Conservation (phyloP, 2,329 filamentous ascomycete genomes). For the Pseudogymnoascus sp. region DNA sequence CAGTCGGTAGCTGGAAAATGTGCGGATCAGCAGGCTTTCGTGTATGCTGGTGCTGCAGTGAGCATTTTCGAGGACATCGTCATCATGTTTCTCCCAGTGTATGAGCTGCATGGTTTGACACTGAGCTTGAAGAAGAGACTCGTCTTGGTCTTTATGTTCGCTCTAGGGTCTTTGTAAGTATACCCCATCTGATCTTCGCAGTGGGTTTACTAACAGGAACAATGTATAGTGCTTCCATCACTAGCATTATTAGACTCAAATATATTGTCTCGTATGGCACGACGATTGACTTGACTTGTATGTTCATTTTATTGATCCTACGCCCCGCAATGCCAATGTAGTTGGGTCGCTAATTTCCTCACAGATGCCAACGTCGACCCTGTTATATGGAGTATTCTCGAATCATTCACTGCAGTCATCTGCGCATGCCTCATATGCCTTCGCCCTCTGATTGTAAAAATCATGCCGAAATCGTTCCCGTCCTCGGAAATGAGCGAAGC, state of each 20-base stretch:
- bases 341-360: neutral
- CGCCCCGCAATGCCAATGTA: neutral
- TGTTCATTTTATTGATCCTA: constrained; percentile 2
- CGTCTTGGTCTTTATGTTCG: constrained; percentile 58
- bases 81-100: constrained; percentile 56
- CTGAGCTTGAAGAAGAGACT: constrained; percentile 56
- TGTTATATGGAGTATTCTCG: constrained; percentile 24
- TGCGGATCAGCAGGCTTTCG: constrained; percentile 54
- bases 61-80: constrained; percentile 62
- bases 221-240: constrained; percentile 19
- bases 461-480: constrained; percentile 13
- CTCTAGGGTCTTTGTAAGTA: constrained; percentile 56
- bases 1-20: constrained; percentile 32
- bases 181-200: neutral
- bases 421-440: constrained; percentile 23
- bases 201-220: constrained; percentile 1
- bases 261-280: constrained; percentile 17
- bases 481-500: neutral
- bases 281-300: constrained; percentile 20
- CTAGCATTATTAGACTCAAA: constrained; percentile 20
- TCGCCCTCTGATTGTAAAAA: constrained; percentile 18
- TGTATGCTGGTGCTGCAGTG: constrained; percentile 56
- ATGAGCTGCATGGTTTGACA: constrained; percentile 53
- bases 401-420: constrained; percentile 21
- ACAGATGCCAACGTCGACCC: constrained; percentile 20